Base-by-base conservation (phyloP, 1,284 basidiomycete genomes). In the Melampsora larici-populina region DNA sequence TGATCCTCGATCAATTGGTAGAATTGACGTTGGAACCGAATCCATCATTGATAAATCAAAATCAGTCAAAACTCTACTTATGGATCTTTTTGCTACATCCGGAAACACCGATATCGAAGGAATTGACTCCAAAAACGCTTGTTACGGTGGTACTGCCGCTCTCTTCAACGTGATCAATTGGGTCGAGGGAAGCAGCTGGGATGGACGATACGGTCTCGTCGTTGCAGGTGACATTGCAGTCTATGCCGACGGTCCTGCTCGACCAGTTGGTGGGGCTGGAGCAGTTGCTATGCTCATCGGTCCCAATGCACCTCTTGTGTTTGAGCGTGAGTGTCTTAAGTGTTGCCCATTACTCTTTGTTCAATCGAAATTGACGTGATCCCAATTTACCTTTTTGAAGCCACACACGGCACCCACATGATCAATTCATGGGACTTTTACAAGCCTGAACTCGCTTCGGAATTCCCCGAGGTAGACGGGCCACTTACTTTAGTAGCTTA, bases 41-140 rank as follows among this genome's bases (percentile, higher is more conserved):
- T 98, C 97, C 72, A 93, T 99, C 86, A 97, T 99, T 82, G 96
- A 99, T 89, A 99, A 99, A 87, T 96, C 94, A 79, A 99, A 99
- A 87, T 93, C 96, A 36, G 94, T 95, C 86, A 99, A 99, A 87
- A 98, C 97, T 4, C 90, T 94, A 78, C 89, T 99, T 80, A 99
- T 99, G 96, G 93, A 97, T 86, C 90, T 99, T 81, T 99, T 99
- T 83, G 90, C 90, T 64, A 88, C 88, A 77, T 89, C 90, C 49
- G 96, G 94, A 80, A 99, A 99, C 89, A 90, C 89, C 82, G 96
- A 99, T 84, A 94, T 99, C 80, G 96, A 99, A 86, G 96, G 96
- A 81, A 92, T 99, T 84, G 96, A 99, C 87, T 94, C 92, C 79
- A 99, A 99, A 87, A 99, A 99, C 84, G 96, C 96, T 26, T 99